phyloP scores from a whole-genome alignment of 345 rosid genomes.

The Eucalyptus globulus region DNA sequence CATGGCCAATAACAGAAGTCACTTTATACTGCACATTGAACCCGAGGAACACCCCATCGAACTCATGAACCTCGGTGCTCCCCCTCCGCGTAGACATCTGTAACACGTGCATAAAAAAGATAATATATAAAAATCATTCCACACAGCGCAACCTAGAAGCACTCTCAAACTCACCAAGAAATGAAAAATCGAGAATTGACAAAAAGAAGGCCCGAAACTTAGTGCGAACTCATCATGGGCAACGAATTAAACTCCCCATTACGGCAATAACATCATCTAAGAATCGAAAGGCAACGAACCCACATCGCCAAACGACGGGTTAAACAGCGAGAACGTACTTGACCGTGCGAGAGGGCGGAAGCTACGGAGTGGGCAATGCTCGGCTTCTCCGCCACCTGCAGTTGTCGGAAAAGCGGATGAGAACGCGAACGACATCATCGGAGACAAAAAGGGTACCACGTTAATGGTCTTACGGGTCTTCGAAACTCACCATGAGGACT shows the following conservation, averaged over 20 bases:
- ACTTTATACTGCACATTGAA: conserved; percentile 46
- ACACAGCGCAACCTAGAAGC: not conserved
- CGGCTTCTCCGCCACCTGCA: conserved; percentile 95
- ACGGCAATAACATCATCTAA: not conserved
- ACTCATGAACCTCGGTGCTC: conserved; percentile 83
- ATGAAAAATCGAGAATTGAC: not conserved
- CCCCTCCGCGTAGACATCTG: conserved; percentile 78
- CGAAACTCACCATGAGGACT: not conserved
- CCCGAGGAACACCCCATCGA: conserved; percentile 57
- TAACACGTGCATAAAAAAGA: not conserved
- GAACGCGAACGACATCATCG: not conserved
- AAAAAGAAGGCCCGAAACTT: not conserved
- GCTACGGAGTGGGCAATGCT: conserved; percentile 87
- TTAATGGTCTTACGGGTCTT: not conserved
- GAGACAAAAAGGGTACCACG: not conserved
- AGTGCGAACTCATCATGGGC: not conserved
- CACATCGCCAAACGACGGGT: not conserved
- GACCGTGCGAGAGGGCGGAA: conserved; percentile 54
- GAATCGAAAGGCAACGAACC: not conserved
- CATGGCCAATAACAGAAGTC: conserved; percentile 89
- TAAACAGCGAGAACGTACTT: conserved; percentile 17
- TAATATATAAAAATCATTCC: not conserved
- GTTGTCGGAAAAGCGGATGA: not conserved
- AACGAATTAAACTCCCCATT: not conserved
- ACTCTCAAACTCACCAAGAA: not conserved